Percentiles rank a stretch among this genome's conserved stretches.
Conservation (phyloP, 2,329 filamentous ascomycete species). For the Verticillium zaregamsianum region DNA sequence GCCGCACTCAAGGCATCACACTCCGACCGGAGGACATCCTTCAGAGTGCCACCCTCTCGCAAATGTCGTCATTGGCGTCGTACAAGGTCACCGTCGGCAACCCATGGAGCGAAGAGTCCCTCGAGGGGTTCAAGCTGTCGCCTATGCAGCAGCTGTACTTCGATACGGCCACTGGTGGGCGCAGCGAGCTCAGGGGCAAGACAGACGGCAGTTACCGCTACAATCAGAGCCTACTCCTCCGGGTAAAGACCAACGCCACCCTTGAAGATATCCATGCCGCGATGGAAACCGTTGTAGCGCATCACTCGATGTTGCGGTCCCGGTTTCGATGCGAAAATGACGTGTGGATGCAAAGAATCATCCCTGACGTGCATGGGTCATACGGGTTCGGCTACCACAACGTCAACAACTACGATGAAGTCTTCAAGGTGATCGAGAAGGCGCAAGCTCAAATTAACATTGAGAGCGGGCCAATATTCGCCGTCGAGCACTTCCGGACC, state of each 20-base stretch:
- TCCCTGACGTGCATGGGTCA: conserved; percentile 33
- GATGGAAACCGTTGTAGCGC: conserved; percentile 41
- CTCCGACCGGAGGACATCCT: conserved; percentile 32
- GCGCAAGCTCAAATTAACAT: conserved; percentile 42
- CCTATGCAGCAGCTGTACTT: conserved; percentile 53
- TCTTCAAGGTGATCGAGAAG: conserved; percentile 33
- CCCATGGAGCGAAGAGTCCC: conserved; percentile 25
- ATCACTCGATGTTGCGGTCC: conserved; percentile 48
- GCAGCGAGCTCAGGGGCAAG: conserved; percentile 21
- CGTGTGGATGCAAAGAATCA: conserved; percentile 43
- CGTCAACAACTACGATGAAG: conserved; percentile 34
- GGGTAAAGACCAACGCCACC: conserved; percentile 34
- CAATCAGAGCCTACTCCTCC: conserved; percentile 46
- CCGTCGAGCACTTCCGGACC: conserved; percentile 42
- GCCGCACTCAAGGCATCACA: conserved; percentile 31
- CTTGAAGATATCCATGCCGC: conserved; percentile 43
- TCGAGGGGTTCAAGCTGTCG: conserved; percentile 40
- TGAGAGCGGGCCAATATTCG: conserved; percentile 46
- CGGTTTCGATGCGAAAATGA: conserved; percentile 34
- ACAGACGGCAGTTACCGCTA: conserved; percentile 38
- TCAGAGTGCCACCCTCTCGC: conserved; percentile 30
- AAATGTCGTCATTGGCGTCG: conserved; percentile 31
- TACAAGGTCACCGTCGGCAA: conserved; percentile 23
- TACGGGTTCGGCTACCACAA: conserved; percentile 40
- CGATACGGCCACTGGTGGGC: conserved; percentile 37